Evolutionary conservation across 257 asterid genomes (phyloP).

Genomic region (Rubia yunnanensis): DNA sequence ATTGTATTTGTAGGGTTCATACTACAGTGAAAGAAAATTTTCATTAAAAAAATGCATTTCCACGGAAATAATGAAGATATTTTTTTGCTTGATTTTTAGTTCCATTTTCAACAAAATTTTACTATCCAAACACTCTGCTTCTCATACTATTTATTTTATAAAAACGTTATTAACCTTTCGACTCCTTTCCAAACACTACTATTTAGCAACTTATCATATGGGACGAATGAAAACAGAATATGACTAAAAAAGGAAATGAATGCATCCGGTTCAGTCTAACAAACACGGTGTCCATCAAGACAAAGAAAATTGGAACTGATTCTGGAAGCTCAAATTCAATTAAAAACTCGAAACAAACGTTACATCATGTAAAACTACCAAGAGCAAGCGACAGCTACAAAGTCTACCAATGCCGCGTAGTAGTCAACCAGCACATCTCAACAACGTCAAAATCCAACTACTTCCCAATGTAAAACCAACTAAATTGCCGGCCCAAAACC

Average conservation of each 20-base stretch:
- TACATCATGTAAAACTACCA: constrained; percentile 7
- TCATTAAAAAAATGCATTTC: not conserved
- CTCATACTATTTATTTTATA: no score
- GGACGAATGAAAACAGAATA: no score
- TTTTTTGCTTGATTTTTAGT: no score
- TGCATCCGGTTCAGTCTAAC: not conserved
- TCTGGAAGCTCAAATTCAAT: not conserved
- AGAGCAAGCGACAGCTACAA: constrained; percentile 12
- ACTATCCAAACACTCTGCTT: no score
- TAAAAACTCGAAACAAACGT: constrained; percentile 14
- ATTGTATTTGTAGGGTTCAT: not conserved
- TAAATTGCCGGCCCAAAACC: constrained; percentile 3
- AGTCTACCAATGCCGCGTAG: constrained; percentile 14
- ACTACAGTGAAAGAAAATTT: not conserved
- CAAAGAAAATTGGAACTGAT: not conserved
- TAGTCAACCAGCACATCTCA: constrained; percentile 13
- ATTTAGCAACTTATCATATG: no score
- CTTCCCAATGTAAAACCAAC: constrained; percentile 1
- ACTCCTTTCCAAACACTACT: not conserved
- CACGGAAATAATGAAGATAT: not conserved
- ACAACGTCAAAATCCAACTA: constrained; percentile 16
- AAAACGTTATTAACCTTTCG: no score
- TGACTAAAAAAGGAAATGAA: not conserved
- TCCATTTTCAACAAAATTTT: no score
- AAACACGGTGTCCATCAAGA: not conserved